A percentile compares a stretch with the other conserved stretches of the same genome.
Conservation (phyloP, 2,329 filamentous ascomycete species). For the Penicillium sp. region DNA sequence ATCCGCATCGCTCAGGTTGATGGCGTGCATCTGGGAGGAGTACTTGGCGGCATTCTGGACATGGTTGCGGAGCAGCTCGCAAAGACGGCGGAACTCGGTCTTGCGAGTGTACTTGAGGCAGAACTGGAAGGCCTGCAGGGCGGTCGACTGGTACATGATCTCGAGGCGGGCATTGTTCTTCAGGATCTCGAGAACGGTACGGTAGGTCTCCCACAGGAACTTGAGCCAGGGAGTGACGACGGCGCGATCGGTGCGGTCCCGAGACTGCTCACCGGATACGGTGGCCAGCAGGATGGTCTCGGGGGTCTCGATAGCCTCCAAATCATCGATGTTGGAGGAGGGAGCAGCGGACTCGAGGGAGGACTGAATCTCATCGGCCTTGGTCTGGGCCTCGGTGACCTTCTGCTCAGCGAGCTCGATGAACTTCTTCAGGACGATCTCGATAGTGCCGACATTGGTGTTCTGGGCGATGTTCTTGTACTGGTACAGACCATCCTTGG, state of each 20-base stretch:
- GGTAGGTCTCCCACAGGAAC: conserved; percentile 99
- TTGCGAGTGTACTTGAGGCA: conserved; percentile 97
- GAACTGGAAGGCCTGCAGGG: conserved; percentile 97
- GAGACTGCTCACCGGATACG: conserved; percentile 95
- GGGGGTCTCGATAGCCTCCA: conserved; percentile 95
- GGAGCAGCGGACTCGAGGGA: conserved; percentile 72
- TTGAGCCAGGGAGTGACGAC: conserved; percentile 99
- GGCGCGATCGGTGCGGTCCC: conserved; percentile 94
- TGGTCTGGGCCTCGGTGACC: conserved; percentile 91
- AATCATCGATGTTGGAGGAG: conserved; percentile 79
- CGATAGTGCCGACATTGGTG: conserved; percentile 96
- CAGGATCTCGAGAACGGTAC: conserved; percentile 95
- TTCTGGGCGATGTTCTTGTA: conserved; percentile 99
- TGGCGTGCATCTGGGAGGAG: conserved; percentile 97
- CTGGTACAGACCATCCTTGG: conserved; percentile 98
- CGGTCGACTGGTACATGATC: conserved; percentile 96
- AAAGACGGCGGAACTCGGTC: conserved; percentile 98
- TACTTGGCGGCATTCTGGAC: conserved; percentile 99
- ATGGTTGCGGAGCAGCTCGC: conserved; percentile 96
- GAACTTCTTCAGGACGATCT: conserved; percentile 95
- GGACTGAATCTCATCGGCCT: conserved; percentile 92
- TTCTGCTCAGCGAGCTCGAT: conserved; percentile 96
- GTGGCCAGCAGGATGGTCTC: conserved; percentile 97
- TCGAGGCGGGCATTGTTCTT: conserved; percentile 98
- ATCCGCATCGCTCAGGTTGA: conserved; percentile 96